These are phyloP conservation scores for Psilocybe azurescens DNA, from an alignment of 768 basidiomycete species.

Conservation along the genomic window DNA sequence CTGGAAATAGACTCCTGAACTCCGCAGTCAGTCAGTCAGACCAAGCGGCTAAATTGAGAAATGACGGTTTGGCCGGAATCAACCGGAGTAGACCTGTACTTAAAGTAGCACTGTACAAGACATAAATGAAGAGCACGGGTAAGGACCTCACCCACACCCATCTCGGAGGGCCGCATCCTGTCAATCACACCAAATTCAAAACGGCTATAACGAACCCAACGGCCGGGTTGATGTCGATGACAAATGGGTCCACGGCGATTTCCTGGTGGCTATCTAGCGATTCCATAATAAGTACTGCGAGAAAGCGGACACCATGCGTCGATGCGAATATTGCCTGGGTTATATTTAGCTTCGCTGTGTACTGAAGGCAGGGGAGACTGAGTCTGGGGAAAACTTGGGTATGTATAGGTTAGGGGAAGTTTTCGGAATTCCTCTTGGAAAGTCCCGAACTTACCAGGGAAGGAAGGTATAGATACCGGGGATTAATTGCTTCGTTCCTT, in stretches of 20 bases:
- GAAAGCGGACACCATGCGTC: not conserved
- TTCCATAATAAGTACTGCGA: not conserved
- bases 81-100: constrained; percentile 13
- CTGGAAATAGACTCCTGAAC: constrained; percentile 21
- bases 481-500: not conserved
- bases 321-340: too few species aligned
- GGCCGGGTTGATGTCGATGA: constrained; percentile 9
- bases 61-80: constrained; percentile 21
- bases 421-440: not conserved
- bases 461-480: not conserved
- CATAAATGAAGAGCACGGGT: constrained; percentile 19
- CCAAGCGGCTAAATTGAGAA: constrained; percentile 18
- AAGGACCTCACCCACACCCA: constrained; percentile 2
- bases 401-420: not conserved
- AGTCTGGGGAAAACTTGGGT: too few species aligned
- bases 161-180: constrained; percentile 12
- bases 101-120: not conserved
- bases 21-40: constrained; percentile 18
- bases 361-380: too few species aligned
- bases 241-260: not conserved
- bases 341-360: too few species aligned
- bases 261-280: not conserved
- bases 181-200: constrained; percentile 11
- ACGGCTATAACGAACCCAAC: constrained; percentile 20
- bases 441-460: not conserved